Conservation (phyloP, 805 yeast species). For the Isabelozyma pseudorhagii region DNA sequence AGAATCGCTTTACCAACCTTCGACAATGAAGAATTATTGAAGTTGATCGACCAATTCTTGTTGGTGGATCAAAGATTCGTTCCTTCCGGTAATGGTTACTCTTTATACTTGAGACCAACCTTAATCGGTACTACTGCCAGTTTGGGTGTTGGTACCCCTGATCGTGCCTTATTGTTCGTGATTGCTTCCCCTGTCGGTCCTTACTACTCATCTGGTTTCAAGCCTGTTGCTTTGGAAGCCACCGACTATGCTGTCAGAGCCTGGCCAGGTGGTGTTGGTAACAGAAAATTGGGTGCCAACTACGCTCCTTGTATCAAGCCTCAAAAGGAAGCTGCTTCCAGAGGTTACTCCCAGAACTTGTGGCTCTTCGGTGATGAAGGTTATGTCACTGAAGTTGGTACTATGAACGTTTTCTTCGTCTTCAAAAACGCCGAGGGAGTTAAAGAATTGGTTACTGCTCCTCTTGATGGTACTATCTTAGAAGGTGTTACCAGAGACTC, state of each 20-base stretch:
- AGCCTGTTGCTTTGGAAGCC: constrained; percentile 92
- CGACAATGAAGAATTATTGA: constrained; percentile 72
- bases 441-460: constrained; percentile 92
- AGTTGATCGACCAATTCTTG: constrained; percentile 73
- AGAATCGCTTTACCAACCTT: constrained; percentile 89
- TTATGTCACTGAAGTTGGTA: constrained; percentile 91
- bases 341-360: constrained; percentile 94
- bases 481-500: constrained; percentile 98
- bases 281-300: constrained; percentile 94
- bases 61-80: constrained; percentile 73
- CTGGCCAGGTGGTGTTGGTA: constrained; percentile 99
- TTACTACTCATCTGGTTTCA: constrained; percentile 85
- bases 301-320: constrained; percentile 95
- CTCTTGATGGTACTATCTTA: constrained; percentile 93
- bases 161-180: constrained; percentile 76
- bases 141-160: constrained; percentile 83
- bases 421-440: constrained; percentile 80
- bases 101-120: constrained; percentile 91
- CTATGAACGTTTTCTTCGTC: constrained; percentile 92
- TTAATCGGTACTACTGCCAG: constrained; percentile 89
- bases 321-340: constrained; percentile 81
- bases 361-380: constrained; percentile 93
- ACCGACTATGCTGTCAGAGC: constrained; percentile 96
- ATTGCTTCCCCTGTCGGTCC: constrained; percentile 98
- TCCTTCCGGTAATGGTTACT: constrained; percentile 84